Base-by-base conservation (phyloP, 2,329 filamentous ascomycete genomes). In the Xylariales sp. region DNA sequence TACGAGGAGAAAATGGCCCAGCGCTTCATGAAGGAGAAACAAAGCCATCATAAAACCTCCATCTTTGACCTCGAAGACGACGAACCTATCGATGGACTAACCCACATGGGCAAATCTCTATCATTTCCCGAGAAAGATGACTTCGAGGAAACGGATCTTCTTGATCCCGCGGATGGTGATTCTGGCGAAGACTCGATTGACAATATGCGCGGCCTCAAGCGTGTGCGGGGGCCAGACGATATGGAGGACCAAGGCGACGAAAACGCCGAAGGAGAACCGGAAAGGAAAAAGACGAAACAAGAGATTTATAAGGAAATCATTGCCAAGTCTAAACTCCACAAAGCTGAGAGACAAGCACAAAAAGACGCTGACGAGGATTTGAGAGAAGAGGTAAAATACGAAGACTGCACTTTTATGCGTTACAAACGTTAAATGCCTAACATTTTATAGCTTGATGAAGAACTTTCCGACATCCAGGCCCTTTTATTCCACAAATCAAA, bases 231-330 rank as follows among this genome's bases (percentile, higher is more conserved):
- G 5, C 4, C 81, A 7, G 79, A 80, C 36, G 82, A 84, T 58
- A 85, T 83, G 3, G 84, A 81, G 4, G 83, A 84, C 5, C 83
- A 81, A n/a, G 85, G 83, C 2, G 83, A 81, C 3, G 83, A 83
- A 28, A 82, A 89, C 70, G 93, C 93, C 0, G 91, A 94, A 74
- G 87, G 91, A 23, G 83, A 90, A 70, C 94, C 93, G 0, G 91
- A 95, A 74, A 87, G 91, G 67, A 97, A 97, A 80, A 99, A 97
- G 83, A 91, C 91, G 3, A 98, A 97, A 81, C 92, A 96, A 62
- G 96, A 99, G 80, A 93, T 99, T 57, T 97, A 98, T 93, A 92
- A 97, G 76, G 97, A 99, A 80, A 87, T 99, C 69, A 97, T 99
- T 72, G 93, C 94, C 68, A 99, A 99, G 81, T 98, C 95, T 0